Conservation (phyloP, 192 early-diverging fungal genomes). For the Borealophlyctis nickersoniae region DNA sequence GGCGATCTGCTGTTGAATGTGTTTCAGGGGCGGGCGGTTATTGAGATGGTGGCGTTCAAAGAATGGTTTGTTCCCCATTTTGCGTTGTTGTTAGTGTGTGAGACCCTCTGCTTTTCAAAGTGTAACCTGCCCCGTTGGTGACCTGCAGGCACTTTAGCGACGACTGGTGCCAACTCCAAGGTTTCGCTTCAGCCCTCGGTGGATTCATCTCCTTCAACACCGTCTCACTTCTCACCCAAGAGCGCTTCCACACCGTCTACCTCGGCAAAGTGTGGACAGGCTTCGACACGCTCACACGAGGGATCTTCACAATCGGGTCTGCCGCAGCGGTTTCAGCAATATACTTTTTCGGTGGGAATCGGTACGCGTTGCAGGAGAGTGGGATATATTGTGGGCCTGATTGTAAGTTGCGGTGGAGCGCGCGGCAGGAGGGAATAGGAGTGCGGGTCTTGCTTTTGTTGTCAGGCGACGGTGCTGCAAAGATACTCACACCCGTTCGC, state of each 20-base stretch:
- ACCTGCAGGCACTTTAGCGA: conserved; percentile 4
- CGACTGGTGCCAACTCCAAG: conserved; percentile 22
- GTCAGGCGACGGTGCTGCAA: not conserved
- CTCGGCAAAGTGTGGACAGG: conserved; percentile 14
- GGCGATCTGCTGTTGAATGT: conserved; percentile 7
- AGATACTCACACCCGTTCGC: too few species aligned
- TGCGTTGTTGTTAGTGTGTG: not conserved
- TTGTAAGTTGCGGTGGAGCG: conserved; percentile 11
- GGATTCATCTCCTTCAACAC: conserved; percentile 12
- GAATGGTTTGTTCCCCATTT: conserved; percentile 7
- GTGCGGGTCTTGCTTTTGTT: not conserved
- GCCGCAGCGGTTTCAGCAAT: not conserved
- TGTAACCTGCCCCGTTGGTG: not conserved
- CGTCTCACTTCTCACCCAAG: conserved; percentile 11
- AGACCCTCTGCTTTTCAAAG: not conserved
- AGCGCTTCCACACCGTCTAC: conserved; percentile 12
- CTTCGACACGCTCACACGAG: not conserved
- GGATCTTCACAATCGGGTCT: not conserved
- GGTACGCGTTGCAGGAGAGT: conserved; percentile 13
- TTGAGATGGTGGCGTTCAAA: not conserved
- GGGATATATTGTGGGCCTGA: conserved; percentile 21
- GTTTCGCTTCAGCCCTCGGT: not conserved
- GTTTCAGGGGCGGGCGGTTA: conserved; percentile 10
- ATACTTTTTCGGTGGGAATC: conserved; percentile 5
- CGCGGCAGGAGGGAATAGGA: not conserved